Evolutionary conservation across 2,329 filamentous ascomycete species (phyloP).

Genomic region (Trichoderma arundinaceum): DNA sequence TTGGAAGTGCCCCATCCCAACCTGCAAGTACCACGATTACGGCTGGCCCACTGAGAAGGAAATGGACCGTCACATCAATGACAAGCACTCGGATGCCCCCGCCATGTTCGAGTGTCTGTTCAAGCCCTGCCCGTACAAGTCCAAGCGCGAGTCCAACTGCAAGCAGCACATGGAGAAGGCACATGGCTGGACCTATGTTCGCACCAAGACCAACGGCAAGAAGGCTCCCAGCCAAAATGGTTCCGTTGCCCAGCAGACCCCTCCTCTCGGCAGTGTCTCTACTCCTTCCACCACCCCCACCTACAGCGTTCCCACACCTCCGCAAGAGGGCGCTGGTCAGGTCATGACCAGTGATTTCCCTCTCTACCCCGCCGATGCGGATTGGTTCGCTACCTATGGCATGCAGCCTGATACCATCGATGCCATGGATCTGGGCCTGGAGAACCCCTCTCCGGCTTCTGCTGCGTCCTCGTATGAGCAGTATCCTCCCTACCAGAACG

Average conservation of each 20-base stretch:
- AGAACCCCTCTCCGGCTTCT: constrained; percentile 49
- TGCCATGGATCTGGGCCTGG: constrained; percentile 49
- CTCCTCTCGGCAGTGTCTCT: constrained; percentile 65
- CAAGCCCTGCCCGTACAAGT: constrained; percentile 86
- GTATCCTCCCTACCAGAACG: constrained; percentile 66
- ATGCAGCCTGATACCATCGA: constrained; percentile 46
- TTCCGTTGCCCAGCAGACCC: constrained; percentile 56
- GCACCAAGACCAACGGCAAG: constrained; percentile 90
- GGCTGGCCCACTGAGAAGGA: constrained; percentile 99
- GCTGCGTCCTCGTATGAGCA: constrained; percentile 51
- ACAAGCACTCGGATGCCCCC: constrained; percentile 86
- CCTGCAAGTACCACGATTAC: constrained; percentile 87
- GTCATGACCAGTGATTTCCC: constrained; percentile 53
- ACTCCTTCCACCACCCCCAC: constrained; percentile 63
- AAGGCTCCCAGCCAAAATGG: constrained; percentile 55
- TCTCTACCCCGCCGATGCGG: constrained; percentile 53
- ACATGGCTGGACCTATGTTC: constrained; percentile 87
- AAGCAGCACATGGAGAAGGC: constrained; percentile 99
- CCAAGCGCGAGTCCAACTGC: constrained; percentile 94
- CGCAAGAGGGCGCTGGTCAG: constrained; percentile 52
- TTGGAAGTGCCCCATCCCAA: constrained; percentile 84
- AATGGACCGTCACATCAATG: constrained; percentile 92
- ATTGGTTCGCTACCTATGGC: constrained; percentile 50
- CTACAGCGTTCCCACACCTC: constrained; percentile 62
- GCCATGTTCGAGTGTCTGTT: constrained; percentile 83